Conservation (phyloP, 305 asterid genomes). For the Solanum hybrid region DNA sequence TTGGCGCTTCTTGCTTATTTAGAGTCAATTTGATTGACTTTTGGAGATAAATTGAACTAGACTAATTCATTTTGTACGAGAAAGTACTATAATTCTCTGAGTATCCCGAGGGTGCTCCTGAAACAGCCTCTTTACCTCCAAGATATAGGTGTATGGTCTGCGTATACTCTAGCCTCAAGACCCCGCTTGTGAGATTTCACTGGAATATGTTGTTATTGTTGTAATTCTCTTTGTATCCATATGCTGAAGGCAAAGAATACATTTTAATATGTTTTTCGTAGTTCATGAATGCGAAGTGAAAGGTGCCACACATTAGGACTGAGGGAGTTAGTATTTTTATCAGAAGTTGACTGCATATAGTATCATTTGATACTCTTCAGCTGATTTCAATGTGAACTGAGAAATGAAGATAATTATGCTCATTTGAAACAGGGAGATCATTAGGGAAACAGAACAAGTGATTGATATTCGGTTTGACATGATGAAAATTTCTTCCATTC, state of each 20-base stretch:
- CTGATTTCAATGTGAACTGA: background rate
- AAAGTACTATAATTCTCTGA: background rate
- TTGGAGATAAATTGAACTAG: background rate
- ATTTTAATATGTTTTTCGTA: background rate
- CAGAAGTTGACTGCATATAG: background rate
- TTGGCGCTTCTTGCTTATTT: background rate
- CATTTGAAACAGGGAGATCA: background rate
- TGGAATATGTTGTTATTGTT: background rate
- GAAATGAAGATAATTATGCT: background rate
- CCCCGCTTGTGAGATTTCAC: background rate
- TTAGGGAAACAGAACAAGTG: background rate
- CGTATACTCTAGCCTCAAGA: background rate
- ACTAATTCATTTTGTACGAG: background rate
- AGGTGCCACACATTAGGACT: background rate
- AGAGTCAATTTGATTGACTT: background rate
- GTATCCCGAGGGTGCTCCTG: background rate
- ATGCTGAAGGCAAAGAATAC: background rate
- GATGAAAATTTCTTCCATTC: background rate
- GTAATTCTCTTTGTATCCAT: background rate
- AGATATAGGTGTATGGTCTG: background rate
- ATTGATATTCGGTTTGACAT: background rate
- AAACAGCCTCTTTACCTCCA: background rate
- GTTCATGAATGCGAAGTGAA: background rate
- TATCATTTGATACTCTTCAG: background rate
- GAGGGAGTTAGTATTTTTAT: background rate